Percentiles rank a stretch among this genome's conserved stretches.
Evolutionary conservation across 148 eudicot species (phyloP).

Genomic region (Nepenthes gracilis): DNA sequence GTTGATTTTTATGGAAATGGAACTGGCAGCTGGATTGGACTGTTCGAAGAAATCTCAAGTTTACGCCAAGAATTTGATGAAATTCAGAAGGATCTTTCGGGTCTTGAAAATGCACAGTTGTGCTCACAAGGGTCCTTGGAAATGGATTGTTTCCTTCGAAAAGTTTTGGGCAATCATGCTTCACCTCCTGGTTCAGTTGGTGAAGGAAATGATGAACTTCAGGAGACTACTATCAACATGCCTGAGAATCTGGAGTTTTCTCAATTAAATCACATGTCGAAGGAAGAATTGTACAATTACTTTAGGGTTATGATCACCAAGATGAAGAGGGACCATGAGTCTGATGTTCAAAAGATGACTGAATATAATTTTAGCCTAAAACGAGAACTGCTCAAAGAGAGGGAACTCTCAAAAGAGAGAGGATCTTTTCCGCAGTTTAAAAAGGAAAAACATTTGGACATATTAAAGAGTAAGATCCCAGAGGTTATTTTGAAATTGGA

Average conservation of each 20-base stretch:
- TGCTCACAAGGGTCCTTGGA: constrained; percentile 52
- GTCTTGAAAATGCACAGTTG: constrained; percentile 35
- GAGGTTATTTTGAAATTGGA: constrained; percentile 51
- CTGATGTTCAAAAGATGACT: constrained; percentile 41
- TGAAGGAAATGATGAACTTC: constrained; percentile 3
- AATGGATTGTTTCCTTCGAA: constrained; percentile 37
- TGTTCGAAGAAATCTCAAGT: constrained; percentile 36
- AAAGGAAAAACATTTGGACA: constrained; percentile 65
- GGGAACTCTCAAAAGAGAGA: constrained; percentile 30
- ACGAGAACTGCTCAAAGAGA: constrained; percentile 28
- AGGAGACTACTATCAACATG: constrained; percentile 27
- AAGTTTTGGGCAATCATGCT: constrained; percentile 28
- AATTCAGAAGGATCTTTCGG: constrained; percentile 38
- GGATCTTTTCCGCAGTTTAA: constrained; percentile 30
- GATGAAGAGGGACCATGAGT: constrained; percentile 71
- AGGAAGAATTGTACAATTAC: constrained; percentile 35
- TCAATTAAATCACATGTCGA: constrained; percentile 46
- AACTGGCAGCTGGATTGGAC: constrained; percentile 24
- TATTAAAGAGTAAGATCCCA: constrained; percentile 46
- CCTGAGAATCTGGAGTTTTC: constrained; percentile 51
- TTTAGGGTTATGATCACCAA: constrained; percentile 33
- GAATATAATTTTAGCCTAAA: constrained; percentile 47
- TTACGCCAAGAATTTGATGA: constrained; percentile 38
- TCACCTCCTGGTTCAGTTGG: constrained; percentile 14
- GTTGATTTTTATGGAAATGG: constrained; percentile 13